phyloP scores from a whole-genome alignment of 2,329 filamentous ascomycete species.

The Fusarium temperatum region DNA sequence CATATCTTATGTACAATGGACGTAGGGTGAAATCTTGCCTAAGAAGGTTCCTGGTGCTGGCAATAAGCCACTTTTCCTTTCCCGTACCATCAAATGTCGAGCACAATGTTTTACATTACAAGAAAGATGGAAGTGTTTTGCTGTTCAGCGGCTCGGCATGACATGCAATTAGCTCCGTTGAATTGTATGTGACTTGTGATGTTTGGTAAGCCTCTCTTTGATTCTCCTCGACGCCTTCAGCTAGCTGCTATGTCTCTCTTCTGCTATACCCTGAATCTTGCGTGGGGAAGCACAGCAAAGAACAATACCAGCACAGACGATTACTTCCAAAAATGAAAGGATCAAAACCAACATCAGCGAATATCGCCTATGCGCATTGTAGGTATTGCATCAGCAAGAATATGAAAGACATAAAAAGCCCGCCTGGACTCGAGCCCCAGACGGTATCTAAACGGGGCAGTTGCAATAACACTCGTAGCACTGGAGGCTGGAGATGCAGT shows the following conservation, averaged over 20 bases:
- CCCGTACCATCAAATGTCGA: background rate
- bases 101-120: too few relatives aligned
- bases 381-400: background rate
- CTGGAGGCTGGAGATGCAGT: conserved; percentile 1
- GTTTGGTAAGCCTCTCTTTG: rapidly evolving
- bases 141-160: too few relatives aligned
- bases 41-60: background rate
- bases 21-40: rapidly evolving
- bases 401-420: rapidly evolving
- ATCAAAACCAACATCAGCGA: background rate
- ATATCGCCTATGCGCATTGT: too few relatives aligned
- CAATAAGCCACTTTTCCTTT: too few relatives aligned
- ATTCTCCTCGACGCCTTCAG: background rate
- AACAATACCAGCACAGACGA: background rate
- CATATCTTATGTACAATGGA: background rate
- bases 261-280: too few relatives aligned
- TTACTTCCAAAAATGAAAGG: too few relatives aligned
- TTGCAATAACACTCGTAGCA: conserved; percentile 6
- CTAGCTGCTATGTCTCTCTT: background rate
- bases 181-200: too few relatives aligned
- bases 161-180: too few relatives aligned
- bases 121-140: too few relatives aligned
- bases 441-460: background rate
- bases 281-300: background rate
- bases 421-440: background rate